These are phyloP conservation scores for Syzygium aromaticum DNA, from an alignment of 345 rosid species.

Conservation along the genomic window DNA sequence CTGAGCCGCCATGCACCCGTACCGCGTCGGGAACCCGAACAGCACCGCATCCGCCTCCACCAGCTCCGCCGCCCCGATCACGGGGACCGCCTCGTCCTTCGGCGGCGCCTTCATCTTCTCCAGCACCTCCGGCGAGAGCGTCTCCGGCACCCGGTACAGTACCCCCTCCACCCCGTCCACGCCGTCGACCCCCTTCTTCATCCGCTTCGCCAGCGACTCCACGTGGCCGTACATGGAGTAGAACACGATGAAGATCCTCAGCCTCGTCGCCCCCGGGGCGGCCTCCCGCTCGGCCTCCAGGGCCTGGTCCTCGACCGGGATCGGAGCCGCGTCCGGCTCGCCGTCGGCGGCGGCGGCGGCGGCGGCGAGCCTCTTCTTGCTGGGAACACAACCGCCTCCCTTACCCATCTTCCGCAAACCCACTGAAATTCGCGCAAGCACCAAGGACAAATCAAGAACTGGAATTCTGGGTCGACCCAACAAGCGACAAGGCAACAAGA, in stretches of 20 bases:
- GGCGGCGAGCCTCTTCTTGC: constrained; percentile 57
- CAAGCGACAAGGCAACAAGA: neutral
- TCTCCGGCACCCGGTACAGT: constrained; percentile 55
- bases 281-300: constrained; percentile 2
- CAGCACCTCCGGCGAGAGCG: constrained; percentile 35
- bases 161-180: constrained; percentile 48
- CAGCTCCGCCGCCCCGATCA: constrained; percentile 30
- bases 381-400: constrained; percentile 95
- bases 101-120: constrained; percentile 49
- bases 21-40: constrained; percentile 70
- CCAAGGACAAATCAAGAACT: neutral
- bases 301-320: constrained; percentile 25
- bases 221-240: constrained; percentile 75
- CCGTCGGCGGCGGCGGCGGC: constrained; percentile 5
- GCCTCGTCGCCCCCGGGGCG: constrained; percentile 18
- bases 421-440: neutral
- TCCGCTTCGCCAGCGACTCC: constrained; percentile 48
- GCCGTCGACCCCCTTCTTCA: constrained; percentile 61
- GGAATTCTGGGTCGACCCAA: neutral
- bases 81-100: constrained; percentile 29
- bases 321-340: constrained; percentile 24
- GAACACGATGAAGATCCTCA: constrained; percentile 45
- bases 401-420: constrained; percentile 54
- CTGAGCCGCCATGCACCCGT: constrained; percentile 65
- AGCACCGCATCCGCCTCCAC: constrained; percentile 46